Conservation (phyloP, 495 filamentous ascomycete species). For the Entonaema liquescens region DNA sequence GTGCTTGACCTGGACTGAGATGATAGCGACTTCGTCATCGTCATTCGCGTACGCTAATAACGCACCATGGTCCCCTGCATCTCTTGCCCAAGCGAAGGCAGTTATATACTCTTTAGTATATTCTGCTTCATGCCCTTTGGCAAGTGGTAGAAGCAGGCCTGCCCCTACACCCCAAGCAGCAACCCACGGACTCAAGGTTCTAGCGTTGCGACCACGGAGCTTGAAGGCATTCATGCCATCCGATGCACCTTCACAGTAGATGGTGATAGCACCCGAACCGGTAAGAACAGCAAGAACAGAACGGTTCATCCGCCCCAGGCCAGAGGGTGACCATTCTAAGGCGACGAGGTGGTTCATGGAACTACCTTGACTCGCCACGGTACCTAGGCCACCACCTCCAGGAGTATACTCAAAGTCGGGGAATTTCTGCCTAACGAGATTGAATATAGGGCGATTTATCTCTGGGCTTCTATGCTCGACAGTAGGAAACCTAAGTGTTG, state of each 20-base stretch:
- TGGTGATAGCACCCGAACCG: slow-evolving; percentile 49
- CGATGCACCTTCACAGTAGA: slow-evolving; percentile 55
- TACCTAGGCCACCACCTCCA: slow-evolving; percentile 53
- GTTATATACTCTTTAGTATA: slow-evolving; percentile 53
- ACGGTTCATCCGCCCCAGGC: slow-evolving; percentile 54
- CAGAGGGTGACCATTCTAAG: slow-evolving; percentile 56
- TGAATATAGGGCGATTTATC: slow-evolving; percentile 42
- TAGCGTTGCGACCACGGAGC: slow-evolving; percentile 30
- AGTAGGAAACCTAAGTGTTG: slow-evolving; percentile 41
- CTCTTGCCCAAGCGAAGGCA: slow-evolving; percentile 56
- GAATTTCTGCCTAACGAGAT: slow-evolving; percentile 28
- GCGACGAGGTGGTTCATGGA: slow-evolving; percentile 58
- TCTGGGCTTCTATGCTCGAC: slow-evolving; percentile 39
- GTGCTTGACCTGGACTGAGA: slow-evolving; percentile 51
- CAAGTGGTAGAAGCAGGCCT: slow-evolving; percentile 53
- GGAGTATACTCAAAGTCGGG: slow-evolving; percentile 37
- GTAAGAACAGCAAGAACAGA: slow-evolving; percentile 55
- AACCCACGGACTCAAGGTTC: slow-evolving; percentile 40
- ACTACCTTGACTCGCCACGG: slow-evolving; percentile 54
- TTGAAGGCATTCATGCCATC: slow-evolving; percentile 28
- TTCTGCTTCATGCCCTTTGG: slow-evolving; percentile 29
- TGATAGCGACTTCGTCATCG: slow-evolving; percentile 51
- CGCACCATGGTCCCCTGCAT: slow-evolving; percentile 48
- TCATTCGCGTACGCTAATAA: slow-evolving; percentile 57
- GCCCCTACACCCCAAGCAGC: slow-evolving; percentile 57